phyloP scores from a whole-genome alignment of 73 alveolate species.

The Paramecium tetraurelia region DNA sequence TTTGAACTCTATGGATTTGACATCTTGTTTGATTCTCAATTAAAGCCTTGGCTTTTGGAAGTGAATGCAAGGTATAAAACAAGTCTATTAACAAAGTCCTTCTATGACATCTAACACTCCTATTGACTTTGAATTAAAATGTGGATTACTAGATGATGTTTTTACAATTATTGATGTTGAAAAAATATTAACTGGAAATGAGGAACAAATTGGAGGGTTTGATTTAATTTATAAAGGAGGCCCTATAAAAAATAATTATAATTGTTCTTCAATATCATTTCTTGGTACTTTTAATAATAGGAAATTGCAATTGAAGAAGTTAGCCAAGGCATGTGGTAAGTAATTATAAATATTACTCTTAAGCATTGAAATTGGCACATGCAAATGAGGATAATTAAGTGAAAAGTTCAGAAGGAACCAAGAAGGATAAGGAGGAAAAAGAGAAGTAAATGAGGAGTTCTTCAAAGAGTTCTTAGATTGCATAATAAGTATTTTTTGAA shows the following conservation, averaged over 20 bases:
- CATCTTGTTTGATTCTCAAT: slow-evolving; percentile 94
- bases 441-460: neutral
- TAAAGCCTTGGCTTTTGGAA: slow-evolving; percentile 99
- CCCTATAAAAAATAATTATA: slow-evolving; percentile 82
- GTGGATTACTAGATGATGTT: slow-evolving; percentile 97
- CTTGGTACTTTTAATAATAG: slow-evolving; percentile 96
- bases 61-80: slow-evolving; percentile 59
- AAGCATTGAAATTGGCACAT: slow-evolving; percentile 94
- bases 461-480: neutral
- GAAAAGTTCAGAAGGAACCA: neutral
- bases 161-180: slow-evolving; percentile 87
- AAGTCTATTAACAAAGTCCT: slow-evolving; percentile 74
- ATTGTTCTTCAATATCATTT: slow-evolving; percentile 85
- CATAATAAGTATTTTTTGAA: neutral
- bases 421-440: neutral
- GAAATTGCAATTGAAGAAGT: slow-evolving; percentile 86
- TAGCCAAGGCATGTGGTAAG: slow-evolving; percentile 81
- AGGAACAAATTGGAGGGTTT: slow-evolving; percentile 99
- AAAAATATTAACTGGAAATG: slow-evolving; percentile 98
- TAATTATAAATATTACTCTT: neutral
- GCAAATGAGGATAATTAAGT: neutral
- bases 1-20: slow-evolving; percentile 99
- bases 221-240: slow-evolving; percentile 95
- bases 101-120: slow-evolving; percentile 98
- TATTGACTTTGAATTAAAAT: slow-evolving; percentile 94